Percentiles rank a stretch among this genome's conserved stretches.
phyloP scores from a whole-genome alignment of 495 filamentous ascomycete species.

The Daldinia vernicosa region DNA sequence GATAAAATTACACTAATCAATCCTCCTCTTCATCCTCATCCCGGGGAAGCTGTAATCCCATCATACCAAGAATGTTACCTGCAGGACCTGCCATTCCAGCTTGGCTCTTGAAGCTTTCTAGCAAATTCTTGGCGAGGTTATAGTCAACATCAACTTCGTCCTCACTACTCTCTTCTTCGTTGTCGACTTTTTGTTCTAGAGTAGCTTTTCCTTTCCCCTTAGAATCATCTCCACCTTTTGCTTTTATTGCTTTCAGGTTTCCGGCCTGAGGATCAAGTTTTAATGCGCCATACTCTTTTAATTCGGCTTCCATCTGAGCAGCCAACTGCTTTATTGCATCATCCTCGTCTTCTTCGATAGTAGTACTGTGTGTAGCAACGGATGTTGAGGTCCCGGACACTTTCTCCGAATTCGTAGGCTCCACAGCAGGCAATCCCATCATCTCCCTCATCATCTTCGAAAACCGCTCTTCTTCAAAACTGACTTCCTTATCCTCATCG shows the following conservation, averaged over 20 bases:
- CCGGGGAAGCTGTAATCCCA: constrained; percentile 82
- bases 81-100: constrained; percentile 84
- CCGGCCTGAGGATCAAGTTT: constrained; percentile 61
- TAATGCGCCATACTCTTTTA: constrained; percentile 78
- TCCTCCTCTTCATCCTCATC: constrained; percentile 68
- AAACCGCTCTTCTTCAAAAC: constrained; percentile 87
- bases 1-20: constrained; percentile 3
- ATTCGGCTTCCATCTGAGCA: constrained; percentile 80
- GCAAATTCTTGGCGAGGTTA: constrained; percentile 86
- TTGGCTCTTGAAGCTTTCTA: constrained; percentile 93
- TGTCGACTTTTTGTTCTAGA: constrained; percentile 26
- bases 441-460: constrained; percentile 90
- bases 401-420: constrained; percentile 24
- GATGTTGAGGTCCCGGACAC: constrained; percentile 39
- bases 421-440: constrained; percentile 77
- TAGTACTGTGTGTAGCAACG: constrained; percentile 28
- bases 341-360: constrained; percentile 65
- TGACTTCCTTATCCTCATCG: constrained; percentile 78
- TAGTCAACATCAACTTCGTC: constrained; percentile 79
- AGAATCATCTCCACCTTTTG: constrained; percentile 5
- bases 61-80: constrained; percentile 83
- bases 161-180: constrained; percentile 53
- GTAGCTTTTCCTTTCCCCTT: constrained; percentile 36
- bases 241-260: constrained; percentile 36
- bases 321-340: constrained; percentile 77